These are phyloP conservation scores for Astrephomene gubernaculifera DNA, from an alignment of 139 green algal genomes.

Conservation along the genomic window DNA sequence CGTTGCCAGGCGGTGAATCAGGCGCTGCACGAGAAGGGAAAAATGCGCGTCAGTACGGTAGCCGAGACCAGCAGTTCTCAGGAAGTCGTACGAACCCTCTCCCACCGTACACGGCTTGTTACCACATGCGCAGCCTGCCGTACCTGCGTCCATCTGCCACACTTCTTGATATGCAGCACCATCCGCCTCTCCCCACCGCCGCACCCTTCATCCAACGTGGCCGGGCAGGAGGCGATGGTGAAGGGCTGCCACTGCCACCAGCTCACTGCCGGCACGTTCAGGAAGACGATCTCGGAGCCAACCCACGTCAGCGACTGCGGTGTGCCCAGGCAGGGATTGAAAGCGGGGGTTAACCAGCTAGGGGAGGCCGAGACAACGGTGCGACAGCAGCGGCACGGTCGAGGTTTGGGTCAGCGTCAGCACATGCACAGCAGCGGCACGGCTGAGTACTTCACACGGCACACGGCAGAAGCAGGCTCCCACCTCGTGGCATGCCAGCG, in stretches of 20 bases:
- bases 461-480: too few relatives aligned
- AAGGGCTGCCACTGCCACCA: constrained; percentile 47
- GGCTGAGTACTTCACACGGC: too few relatives aligned
- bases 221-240: constrained; percentile 21
- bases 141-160: constrained; percentile 29
- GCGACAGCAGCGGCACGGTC: too few relatives aligned
- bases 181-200: constrained; percentile 1
- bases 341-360: too few relatives aligned
- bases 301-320: constrained; percentile 11
- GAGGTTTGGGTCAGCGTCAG: too few relatives aligned
- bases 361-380: too few relatives aligned
- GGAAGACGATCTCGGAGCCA: constrained; percentile 28
- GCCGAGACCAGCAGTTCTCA: too few relatives aligned
- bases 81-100: neutral
- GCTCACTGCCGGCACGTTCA: constrained; percentile 22
- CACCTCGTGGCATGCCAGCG: constrained; percentile 15
- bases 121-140: neutral
- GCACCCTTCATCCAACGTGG: too few relatives aligned
- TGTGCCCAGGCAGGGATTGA: too few relatives aligned
- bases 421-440: too few relatives aligned
- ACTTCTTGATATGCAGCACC: constrained; percentile 37
- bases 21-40: neutral
- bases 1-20: neutral
- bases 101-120: neutral
- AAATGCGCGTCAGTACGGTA: neutral